A percentile compares a stretch with the other conserved stretches of the same genome.
These are phyloP conservation scores for Oxyria digyna DNA, from an alignment of 148 eudicot species.

Conservation along the genomic window DNA sequence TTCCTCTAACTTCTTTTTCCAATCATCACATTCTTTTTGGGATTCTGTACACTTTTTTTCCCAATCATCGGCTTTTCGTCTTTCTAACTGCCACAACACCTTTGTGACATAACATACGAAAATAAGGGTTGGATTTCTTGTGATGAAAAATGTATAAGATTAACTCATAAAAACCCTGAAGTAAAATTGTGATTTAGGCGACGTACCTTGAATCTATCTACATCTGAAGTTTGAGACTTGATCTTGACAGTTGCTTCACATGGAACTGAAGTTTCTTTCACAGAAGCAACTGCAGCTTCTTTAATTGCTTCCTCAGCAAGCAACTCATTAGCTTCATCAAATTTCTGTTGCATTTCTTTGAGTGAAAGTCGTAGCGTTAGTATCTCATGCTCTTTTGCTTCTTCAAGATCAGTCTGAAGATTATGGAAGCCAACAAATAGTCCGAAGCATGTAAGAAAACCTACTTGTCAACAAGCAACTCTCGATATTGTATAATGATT, in stretches of 20 bases:
- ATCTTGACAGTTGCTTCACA: conserved; percentile 58
- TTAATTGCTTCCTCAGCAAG: conserved; percentile 49
- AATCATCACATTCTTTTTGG: conserved; percentile 59
- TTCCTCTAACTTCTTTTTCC: conserved; percentile 66
- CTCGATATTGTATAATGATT: background rate
- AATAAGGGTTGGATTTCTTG: background rate
- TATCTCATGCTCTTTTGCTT: conserved; percentile 67
- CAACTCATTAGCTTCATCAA: conserved; percentile 49
- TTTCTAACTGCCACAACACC: conserved; percentile 60
- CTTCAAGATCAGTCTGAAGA: conserved; percentile 75
- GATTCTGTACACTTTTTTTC: conserved; percentile 65
- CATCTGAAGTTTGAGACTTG: conserved; percentile 50
- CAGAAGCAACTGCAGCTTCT: conserved; percentile 37
- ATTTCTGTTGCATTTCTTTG: conserved; percentile 48
- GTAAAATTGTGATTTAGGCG: too few relatives aligned
- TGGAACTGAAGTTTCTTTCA: too few relatives aligned
- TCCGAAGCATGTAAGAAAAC: background rate
- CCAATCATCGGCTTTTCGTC: conserved; percentile 59
- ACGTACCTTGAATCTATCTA: conserved; percentile 79
- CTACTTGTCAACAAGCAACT: background rate
- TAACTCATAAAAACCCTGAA: background rate
- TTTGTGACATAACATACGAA: conserved; percentile 17
- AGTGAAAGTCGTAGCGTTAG: conserved; percentile 53
- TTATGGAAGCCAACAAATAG: background rate
- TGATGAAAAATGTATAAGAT: background rate